Base-by-base conservation (phyloP, 2,329 filamentous ascomycete genomes). In the Podosphaera fusca region DNA sequence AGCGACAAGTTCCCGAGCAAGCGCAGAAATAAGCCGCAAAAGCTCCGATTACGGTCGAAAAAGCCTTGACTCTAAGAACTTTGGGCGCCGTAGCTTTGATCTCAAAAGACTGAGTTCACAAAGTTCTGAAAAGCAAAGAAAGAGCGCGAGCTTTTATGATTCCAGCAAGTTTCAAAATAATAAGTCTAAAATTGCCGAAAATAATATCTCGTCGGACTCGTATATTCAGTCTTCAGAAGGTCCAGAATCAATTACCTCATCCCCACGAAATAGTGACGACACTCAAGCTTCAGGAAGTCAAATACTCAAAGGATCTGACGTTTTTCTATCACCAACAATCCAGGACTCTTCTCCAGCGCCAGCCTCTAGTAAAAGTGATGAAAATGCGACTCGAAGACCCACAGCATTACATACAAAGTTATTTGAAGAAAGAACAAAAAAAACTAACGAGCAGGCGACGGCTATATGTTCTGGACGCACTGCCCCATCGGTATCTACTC, bases 281-380 rank as follows among this genome's bases (percentile, higher is more conserved):
- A 79, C 75, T n/a, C 74, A 75, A 57, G 82, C 84, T 53, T 94
- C 89, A 2, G 90, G 86, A 2, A 96, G 90, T 67, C 88, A 95
- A 68, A 95, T 96, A 42, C 72, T 98, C 7, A 78, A 80, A 56
- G 81, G 85, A 38, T 95, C 88, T 63, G 87, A 92, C 63, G 84
- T 95, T 7, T 96, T 98, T 64, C 81, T 85, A 62, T 82, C 81
- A 33, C 87, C 87, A 14, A 85, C 83, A 0, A 78, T 88, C 64
- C 74, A 71, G 33, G 72, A 73, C 8, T 75, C 76, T 46, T 58
- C 62, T 30, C 67, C 67, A 42, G 61, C 64, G 29, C 53, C 61
- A 21, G 31, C 30, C 21, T 8, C 53, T 9, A 57, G 56, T 46
- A 58, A 60, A 7, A 61, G 61, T 33, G 55, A 40, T 21, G 21